Evolutionary conservation across 352 stramenopile species (phyloP), one percentile per base, ranked within the genome.

Genomic region (Pythium sp.): DNA sequence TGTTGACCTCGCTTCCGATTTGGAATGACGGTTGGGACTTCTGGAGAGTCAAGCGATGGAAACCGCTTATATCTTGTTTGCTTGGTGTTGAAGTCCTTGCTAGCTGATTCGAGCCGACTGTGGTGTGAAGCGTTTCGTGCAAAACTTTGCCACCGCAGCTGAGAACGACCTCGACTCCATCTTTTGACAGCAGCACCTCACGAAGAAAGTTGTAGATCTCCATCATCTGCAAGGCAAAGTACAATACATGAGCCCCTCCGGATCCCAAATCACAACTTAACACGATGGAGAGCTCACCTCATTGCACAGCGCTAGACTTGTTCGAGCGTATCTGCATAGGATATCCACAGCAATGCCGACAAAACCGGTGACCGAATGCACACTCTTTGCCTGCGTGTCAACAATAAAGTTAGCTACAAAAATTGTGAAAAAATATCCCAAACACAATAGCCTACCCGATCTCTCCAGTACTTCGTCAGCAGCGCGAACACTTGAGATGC

Each of bases 191-290:
- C 30, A 93, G 63, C 34, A 87, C 80, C 65, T 88, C 74, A 49
- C 81, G 80, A 22, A 91, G 57, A 43, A 93, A 93, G 38, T 87
- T 86, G 69, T 72, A 81, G 2, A 87, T 70, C 24, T 93, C 82
- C 12, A 80, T 69, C n/a, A 84, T 73, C 80, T 89, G 34, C 6
- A 7, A n/a, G 14, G 6, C 30, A 53, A 36, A 38, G 7, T 24
- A 18, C 20, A 15, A 41, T 30, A 8, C 6, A 12, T 56, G 22
- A 34, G 22, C 65, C 65, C 7, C 47, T 12, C 8, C 7, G 15
- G 18, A 11, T 11, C 9, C 1, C 28, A 24, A 47, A 3, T 30
- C 32, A 64, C 2, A 28, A 15, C 28, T 15, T 38, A 0, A 12
- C 62, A 11, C 62, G 53, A 46, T 43, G 32, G 64, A 59, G 72